phyloP scores from a whole-genome alignment of 1,284 basidiomycete species.

The Anthracocystis panici-leucophaei region DNA sequence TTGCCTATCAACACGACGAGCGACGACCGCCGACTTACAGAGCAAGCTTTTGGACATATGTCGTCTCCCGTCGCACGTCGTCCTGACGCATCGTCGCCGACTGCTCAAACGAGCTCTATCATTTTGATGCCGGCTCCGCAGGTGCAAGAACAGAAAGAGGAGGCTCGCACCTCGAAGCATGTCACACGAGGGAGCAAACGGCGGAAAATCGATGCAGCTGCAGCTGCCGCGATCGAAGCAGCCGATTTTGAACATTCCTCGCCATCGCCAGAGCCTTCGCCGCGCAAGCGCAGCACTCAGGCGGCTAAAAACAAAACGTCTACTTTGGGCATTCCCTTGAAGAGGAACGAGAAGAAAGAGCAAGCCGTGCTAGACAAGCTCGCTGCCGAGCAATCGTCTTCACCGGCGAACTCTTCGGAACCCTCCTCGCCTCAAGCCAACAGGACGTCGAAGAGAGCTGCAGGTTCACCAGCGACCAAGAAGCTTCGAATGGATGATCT shows the following conservation, averaged over 20 bases:
- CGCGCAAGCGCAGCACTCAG: not conserved
- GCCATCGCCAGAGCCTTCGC: not conserved
- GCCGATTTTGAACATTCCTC: not conserved
- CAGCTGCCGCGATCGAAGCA: not conserved
- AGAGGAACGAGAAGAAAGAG: slow-evolving; percentile 26
- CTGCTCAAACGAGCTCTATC: not conserved
- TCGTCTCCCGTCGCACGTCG: slow-evolving; percentile 21
- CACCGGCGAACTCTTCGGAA: slow-evolving; percentile 10
- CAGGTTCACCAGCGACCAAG: slow-evolving; percentile 11
- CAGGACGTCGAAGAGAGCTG: slow-evolving; percentile 5
- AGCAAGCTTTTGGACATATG: slow-evolving; percentile 31
- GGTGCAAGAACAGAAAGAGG: not conserved
- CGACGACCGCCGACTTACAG: slow-evolving; percentile 37
- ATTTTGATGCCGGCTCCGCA: not conserved
- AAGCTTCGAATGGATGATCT: slow-evolving; percentile 30
- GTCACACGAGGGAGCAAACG: slow-evolving; percentile 14
- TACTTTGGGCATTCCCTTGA: slow-evolving; percentile 15
- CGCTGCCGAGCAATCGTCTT: slow-evolving; percentile 13
- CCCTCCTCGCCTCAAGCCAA: slow-evolving; percentile 11
- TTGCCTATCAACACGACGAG: slow-evolving; percentile 19
- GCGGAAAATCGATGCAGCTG: slow-evolving; percentile 5
- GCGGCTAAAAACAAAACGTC: slow-evolving; percentile 2
- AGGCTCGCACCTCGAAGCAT: not conserved
- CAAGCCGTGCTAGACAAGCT: slow-evolving; percentile 16
- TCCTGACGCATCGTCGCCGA: not conserved